Base-by-base conservation (phyloP, 2,329 filamentous ascomycete species). In the Beauveria pseudobassiana region DNA sequence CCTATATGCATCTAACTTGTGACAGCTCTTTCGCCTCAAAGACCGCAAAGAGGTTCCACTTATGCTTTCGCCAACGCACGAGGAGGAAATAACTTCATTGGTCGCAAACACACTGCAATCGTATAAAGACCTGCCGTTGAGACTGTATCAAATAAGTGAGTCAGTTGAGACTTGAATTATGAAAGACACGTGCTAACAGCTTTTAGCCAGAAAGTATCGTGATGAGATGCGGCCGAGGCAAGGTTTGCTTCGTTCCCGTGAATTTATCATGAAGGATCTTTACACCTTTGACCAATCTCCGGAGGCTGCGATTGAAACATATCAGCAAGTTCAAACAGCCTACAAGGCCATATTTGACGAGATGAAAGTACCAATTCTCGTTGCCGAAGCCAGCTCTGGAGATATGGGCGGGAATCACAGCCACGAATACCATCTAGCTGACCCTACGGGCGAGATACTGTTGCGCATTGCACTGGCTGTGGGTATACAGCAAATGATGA, bases 191-290 rank as follows among this genome's bases (percentile, higher is more conserved):
- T 38, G 28, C 67, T 74, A 42, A 73, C 65, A 52, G 14, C 24
- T 3, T 22, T 1, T 64, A 91, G 88, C 91, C 34, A 85, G 93
- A 52, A 99, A 99, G 74, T 99, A 98, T 70, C 86, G 95, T 54
- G 95, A 99, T 76, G 95, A 99, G 75, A 83, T 88, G 62, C 84
- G 95, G 28, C 95, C 95, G 22, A 85, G 95, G 38, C 90, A 96
- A 68, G 95, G 95, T 14, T 80, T 99, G 2, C 79, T 99, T 9
- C 87, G 95, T 10, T 89, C 91, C 1, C 87, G 92, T 64, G 95
- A 99, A 70, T 99, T 99, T 69, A 77, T 91, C 67, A 99, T 99
- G 95, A 99, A 99, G 74, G 95, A 99, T 73, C 82, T 99, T 1
- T 99, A 99, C 73, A 97, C 93, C 0, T 99, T 99, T 70, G 95